Evolutionary conservation across 2,329 filamentous ascomycete genomes (phyloP), one percentile per base, ranked within the genome.

Genomic region (Corynespora cassiicola): DNA sequence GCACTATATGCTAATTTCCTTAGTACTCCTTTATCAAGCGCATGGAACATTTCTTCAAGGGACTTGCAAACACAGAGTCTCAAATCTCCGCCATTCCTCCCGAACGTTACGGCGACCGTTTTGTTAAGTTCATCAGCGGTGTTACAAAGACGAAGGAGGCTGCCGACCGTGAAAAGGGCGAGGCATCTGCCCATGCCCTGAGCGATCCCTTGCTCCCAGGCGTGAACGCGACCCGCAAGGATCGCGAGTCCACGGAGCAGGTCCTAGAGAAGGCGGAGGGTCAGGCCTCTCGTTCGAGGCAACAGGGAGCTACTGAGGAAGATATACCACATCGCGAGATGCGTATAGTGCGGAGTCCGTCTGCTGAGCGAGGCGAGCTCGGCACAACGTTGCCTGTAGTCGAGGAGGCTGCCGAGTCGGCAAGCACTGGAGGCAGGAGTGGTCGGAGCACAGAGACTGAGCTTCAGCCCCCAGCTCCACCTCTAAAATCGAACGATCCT

Each of bases 31-130:
- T 91, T 50, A 81, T 96, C 70, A 99, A 99, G 74, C 92, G 94
- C 65, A 81, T 92, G 46, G 94, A 99, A 69, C 86, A 97, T 70
- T 94, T 97, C 71, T 94, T 91, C 86, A 99, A 99, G 75, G 92
- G 94, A 23, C 75, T 97, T 42, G 89, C 86, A 2, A 81, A 84
- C 57, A 88, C 94, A 57, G 85, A 89, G 56, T 84, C 81, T 21
- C 86, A 96, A 64, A 97, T 99, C 45, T 97, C 92, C 0, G 90
- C 94, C 2, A 85, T 97, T 16, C 88, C 91, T 1, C 92, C 94
- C 1, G 83, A 90, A 46, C 81, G 89, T 40, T 99, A 99, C 59
- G 94, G 94, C 18, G 90, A 97, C 42, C 86, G 94, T 5, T 99
- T 99, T 67, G 80, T 95, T 65, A 87, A 88, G 52, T 99, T 99